phyloP scores from a whole-genome alignment of 192 early-diverging fungal genomes.

The Lunasporangiospora selenospora region DNA sequence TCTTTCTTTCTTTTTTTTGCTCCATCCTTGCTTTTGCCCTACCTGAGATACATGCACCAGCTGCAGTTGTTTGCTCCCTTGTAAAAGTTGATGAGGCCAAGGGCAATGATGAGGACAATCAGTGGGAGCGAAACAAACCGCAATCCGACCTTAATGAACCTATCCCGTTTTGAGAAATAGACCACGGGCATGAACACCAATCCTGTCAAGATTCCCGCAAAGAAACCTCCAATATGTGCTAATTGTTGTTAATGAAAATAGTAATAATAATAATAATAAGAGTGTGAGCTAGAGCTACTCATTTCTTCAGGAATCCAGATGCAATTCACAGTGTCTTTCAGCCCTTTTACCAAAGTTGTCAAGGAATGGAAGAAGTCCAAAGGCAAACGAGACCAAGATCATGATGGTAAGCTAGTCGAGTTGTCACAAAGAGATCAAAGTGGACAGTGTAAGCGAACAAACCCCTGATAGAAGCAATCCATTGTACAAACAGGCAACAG shows the following conservation, averaged over 20 bases:
- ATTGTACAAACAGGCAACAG: too few relatives aligned
- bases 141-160: conserved; percentile 39
- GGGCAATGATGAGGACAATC: conserved; percentile 50
- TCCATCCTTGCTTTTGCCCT: not conserved
- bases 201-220: conserved; percentile 68
- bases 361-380: conserved; percentile 78
- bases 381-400: conserved; percentile 68
- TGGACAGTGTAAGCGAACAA: too few relatives aligned
- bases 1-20: too few relatives aligned
- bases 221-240: conserved; percentile 84
- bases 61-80: conserved; percentile 53
- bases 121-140: conserved; percentile 47
- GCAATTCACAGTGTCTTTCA: not conserved
- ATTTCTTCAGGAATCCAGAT: not conserved
- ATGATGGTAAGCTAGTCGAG: conserved; percentile 56
- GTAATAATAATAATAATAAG: not conserved
- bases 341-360: conserved; percentile 71
- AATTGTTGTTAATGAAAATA: not conserved
- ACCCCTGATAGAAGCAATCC: too few relatives aligned
- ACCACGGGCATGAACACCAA: conserved; percentile 76
- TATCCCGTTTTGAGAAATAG: conserved; percentile 57
- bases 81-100: conserved; percentile 59
- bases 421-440: too few relatives aligned
- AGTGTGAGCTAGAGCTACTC: too few relatives aligned
- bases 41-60: conserved; percentile 68